A percentile compares a stretch with the other conserved stretches of the same genome.
These are phyloP conservation scores for Pisolithus marmoratus DNA, from an alignment of 768 basidiomycete genomes.

Conservation along the genomic window DNA sequence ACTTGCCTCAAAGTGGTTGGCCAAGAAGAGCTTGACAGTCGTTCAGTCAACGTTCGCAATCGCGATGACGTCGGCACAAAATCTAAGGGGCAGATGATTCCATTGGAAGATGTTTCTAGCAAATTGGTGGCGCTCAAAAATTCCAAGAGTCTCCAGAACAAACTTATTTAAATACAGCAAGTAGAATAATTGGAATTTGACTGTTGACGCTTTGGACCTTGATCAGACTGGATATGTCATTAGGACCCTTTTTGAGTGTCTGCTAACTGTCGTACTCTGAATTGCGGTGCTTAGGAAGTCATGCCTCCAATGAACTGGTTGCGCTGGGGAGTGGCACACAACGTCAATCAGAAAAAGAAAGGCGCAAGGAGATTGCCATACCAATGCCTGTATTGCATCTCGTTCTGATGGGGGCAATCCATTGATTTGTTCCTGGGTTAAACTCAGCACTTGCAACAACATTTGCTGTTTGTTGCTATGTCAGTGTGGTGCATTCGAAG, in stretches of 20 bases:
- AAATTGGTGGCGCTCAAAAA: constrained; percentile 73
- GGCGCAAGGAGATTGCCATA: constrained; percentile 38
- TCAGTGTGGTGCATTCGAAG: constrained; percentile 9
- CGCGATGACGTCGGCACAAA: constrained; percentile 90
- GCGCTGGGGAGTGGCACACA: constrained; percentile 14
- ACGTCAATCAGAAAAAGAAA: background rate
- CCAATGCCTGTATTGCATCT: constrained; percentile 74
- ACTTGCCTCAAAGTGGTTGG: constrained; percentile 69
- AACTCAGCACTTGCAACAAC: constrained; percentile 78
- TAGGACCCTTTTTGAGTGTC: too few relatives aligned
- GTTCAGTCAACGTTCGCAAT: constrained; percentile 93
- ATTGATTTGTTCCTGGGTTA: constrained; percentile 81
- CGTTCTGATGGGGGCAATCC: constrained; percentile 74
- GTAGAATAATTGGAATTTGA: constrained; percentile 1
- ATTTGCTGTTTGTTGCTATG: constrained; percentile 48
- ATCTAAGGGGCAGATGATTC: constrained; percentile 66
- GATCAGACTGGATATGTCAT: too few relatives aligned
- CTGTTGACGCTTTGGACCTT: too few relatives aligned
- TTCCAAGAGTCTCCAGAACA: constrained; percentile 47
- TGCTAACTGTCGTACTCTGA: too few relatives aligned
- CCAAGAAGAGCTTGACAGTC: constrained; percentile 79
- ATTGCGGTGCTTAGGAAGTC: constrained; percentile 8
- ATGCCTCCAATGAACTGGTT: constrained; percentile 28
- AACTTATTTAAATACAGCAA: constrained; percentile 31
- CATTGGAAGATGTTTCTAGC: constrained; percentile 62